Percentiles rank a stretch among this genome's conserved stretches.
Evolutionary conservation across 139 green algal genomes (phyloP).

Genomic region (Picochlorum sp.): DNA sequence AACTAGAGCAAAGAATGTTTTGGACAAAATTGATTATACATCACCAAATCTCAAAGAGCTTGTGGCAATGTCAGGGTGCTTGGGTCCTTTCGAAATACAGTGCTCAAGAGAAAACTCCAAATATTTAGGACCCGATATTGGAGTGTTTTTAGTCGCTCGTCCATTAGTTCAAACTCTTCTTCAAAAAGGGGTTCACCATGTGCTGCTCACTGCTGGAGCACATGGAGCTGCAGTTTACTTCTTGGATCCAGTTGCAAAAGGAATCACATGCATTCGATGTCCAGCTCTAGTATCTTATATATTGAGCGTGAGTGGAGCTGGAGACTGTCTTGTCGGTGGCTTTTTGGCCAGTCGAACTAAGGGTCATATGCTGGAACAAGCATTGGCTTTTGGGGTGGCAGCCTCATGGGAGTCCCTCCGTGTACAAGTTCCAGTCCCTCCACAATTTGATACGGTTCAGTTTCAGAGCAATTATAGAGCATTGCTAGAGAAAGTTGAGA

Average conservation of each 20-base stretch:
- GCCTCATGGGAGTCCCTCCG: not conserved
- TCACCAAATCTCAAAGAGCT: conserved; percentile 49
- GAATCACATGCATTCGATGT: not conserved
- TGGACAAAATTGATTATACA: conserved; percentile 22
- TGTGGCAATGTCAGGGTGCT: conserved; percentile 31
- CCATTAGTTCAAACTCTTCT: conserved; percentile 4
- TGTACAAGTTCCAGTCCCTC: no score
- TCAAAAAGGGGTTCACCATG: conserved; percentile 20
- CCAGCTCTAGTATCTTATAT: conserved; percentile 31
- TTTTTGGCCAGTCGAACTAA: conserved; percentile 24
- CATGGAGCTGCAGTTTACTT: conserved; percentile 36
- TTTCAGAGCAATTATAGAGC: no score
- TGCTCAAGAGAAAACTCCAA: not conserved
- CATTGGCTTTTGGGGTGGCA: not conserved
- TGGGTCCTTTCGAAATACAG: not conserved
- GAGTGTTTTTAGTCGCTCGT: not conserved
- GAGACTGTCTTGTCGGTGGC: conserved; percentile 41
- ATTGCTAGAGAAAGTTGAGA: no score
- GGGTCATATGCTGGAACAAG: not conserved
- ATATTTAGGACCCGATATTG: not conserved
- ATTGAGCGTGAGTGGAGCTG: conserved; percentile 44
- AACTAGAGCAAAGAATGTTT: conserved; percentile 6
- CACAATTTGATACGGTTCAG: no score
- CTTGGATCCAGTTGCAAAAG: not conserved
- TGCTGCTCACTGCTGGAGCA: conserved; percentile 46